Percentiles rank a stretch among this genome's conserved stretches.
These are phyloP conservation scores for Xylaria longipes DNA, from an alignment of 495 filamentous ascomycete species.

Conservation along the genomic window DNA sequence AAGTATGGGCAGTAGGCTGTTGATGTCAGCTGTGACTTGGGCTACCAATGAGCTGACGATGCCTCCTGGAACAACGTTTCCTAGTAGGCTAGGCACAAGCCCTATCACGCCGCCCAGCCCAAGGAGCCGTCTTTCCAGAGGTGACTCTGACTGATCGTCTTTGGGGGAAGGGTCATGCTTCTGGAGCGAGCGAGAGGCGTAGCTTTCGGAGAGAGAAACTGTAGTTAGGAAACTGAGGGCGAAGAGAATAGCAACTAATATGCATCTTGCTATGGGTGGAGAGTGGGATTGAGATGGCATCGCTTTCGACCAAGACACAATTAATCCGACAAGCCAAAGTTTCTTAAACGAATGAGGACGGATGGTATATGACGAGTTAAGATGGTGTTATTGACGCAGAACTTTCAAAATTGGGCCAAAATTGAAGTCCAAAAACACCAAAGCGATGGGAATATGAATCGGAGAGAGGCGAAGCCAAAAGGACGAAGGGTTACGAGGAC, in stretches of 20 bases:
- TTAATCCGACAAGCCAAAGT: constrained; percentile 2
- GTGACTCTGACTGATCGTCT: neutral
- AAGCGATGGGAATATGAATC: constrained; percentile 25
- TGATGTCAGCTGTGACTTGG: constrained; percentile 24
- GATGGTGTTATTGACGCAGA: constrained; percentile 18
- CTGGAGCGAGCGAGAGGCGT: neutral
- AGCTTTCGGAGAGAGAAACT: constrained; percentile 6
- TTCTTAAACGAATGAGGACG: neutral
- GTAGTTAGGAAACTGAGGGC: constrained; percentile 25
- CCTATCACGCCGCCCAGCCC: constrained; percentile 18
- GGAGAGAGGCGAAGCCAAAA: constrained; percentile 23
- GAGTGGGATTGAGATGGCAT: constrained; percentile 28
- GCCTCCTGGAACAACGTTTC: constrained; percentile 17
- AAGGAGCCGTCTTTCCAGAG: constrained; percentile 22
- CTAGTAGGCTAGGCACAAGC: constrained; percentile 18
- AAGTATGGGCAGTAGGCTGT: constrained; percentile 6
- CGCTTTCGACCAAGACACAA: neutral
- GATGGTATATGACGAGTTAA: constrained; percentile 13
- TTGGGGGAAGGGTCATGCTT: neutral
- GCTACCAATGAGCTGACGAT: constrained; percentile 20
- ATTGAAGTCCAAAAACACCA: constrained; percentile 43
- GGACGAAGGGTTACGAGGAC: constrained; percentile 19
- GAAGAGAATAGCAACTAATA: constrained; percentile 24
- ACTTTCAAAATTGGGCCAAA: constrained; percentile 39
- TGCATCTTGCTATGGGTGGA: constrained; percentile 27